These are phyloP conservation scores for Xylaria digitata DNA, from an alignment of 2,329 filamentous ascomycete species.

Conservation along the genomic window DNA sequence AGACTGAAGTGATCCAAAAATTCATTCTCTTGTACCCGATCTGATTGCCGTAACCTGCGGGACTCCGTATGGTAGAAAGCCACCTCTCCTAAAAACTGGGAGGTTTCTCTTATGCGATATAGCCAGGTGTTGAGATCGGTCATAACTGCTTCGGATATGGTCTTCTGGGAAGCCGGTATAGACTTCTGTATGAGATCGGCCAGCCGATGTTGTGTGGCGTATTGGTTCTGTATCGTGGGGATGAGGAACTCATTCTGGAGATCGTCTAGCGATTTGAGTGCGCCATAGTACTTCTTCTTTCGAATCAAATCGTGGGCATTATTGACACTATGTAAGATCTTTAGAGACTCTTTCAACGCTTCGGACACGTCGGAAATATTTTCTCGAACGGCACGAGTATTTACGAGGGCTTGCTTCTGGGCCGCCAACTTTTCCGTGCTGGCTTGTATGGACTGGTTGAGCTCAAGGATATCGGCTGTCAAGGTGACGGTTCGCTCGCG, in stretches of 20 bases:
- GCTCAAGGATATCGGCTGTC: constrained; percentile 88
- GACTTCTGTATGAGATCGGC: constrained; percentile 96
- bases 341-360: constrained; percentile 89
- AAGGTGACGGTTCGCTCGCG: constrained; percentile 89
- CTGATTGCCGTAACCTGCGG: constrained; percentile 82
- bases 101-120: constrained; percentile 93
- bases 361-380: constrained; percentile 95
- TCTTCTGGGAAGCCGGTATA: constrained; percentile 89
- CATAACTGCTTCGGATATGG: constrained; percentile 97
- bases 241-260: constrained; percentile 93
- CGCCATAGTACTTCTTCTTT: constrained; percentile 95
- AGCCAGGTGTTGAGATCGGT: constrained; percentile 96
- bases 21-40: constrained; percentile 79
- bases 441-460: constrained; percentile 94
- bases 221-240: constrained; percentile 78
- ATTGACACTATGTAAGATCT: constrained; percentile 92
- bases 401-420: constrained; percentile 93
- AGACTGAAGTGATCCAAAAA: constrained; percentile 87
- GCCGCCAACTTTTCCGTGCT: constrained; percentile 94
- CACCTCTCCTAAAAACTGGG: constrained; percentile 94
- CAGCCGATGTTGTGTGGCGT: constrained; percentile 93
- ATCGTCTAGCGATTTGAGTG: constrained; percentile 92
- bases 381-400: constrained; percentile 89
- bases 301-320: constrained; percentile 91
- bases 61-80: constrained; percentile 96